Conservation (phyloP, 495 filamentous ascomycete genomes). For the Aspergillus wentii region DNA sequence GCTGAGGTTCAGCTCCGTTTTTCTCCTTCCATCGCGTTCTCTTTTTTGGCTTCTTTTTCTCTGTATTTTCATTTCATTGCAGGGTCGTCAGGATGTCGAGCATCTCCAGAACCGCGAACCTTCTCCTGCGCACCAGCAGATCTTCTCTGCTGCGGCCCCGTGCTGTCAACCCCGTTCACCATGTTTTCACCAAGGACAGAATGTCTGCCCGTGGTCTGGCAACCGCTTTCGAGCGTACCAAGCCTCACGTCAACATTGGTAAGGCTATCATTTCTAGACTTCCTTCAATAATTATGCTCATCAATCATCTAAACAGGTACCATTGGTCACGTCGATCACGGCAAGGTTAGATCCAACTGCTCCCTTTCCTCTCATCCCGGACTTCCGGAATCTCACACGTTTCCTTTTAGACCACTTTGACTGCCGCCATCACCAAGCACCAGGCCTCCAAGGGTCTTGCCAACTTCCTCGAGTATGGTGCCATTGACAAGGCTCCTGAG, state of each 20-base stretch:
- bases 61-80: conserved; percentile 28
- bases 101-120: conserved; percentile 59
- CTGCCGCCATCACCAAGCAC: conserved; percentile 96
- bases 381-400: conserved; percentile 20
- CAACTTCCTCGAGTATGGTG: conserved; percentile 89
- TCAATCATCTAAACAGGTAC: conserved; percentile 56
- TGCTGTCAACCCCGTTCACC: conserved; percentile 61
- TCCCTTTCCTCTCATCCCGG: conserved; percentile 13
- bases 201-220: conserved; percentile 70
- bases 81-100: conserved; percentile 54
- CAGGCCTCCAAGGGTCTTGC: conserved; percentile 91
- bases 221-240: conserved; percentile 78
- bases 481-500: conserved; percentile 98
- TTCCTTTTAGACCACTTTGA: conserved; percentile 82
- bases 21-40: conserved; percentile 27
- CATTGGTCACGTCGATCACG: conserved; percentile 99
- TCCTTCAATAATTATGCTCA: neutral
- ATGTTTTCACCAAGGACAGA: conserved; percentile 62
- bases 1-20: conserved; percentile 14
- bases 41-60: conserved; percentile 30
- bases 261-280: conserved; percentile 17
- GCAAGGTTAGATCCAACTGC: conserved; percentile 64
- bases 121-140: conserved; percentile 65
- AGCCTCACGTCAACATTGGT: conserved; percentile 99
- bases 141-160: conserved; percentile 56